These are phyloP conservation scores for Beauveria rudraprayagi DNA, from an alignment of 2,329 filamentous ascomycete genomes.

Conservation along the genomic window DNA sequence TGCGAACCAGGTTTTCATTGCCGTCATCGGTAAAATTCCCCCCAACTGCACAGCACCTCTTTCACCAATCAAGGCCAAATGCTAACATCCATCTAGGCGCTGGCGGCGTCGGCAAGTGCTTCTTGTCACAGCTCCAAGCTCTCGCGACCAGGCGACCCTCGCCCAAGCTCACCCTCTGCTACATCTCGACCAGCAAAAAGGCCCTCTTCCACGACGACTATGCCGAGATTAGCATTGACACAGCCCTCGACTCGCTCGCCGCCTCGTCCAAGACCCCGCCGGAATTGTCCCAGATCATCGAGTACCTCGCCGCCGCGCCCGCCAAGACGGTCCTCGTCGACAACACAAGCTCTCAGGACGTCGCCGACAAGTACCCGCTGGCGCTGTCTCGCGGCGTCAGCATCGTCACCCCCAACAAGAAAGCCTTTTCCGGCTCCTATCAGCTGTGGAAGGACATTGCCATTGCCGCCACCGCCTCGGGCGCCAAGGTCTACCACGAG, in stretches of 20 bases:
- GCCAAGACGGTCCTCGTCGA: conserved; percentile 79
- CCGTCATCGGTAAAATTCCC: conserved; percentile 38
- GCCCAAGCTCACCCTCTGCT: conserved; percentile 67
- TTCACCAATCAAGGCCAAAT: neutral
- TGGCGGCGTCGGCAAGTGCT: conserved; percentile 87
- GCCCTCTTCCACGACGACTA: conserved; percentile 70
- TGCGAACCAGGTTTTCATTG: conserved; percentile 42
- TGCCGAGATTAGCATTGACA: conserved; percentile 54
- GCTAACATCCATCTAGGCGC: conserved; percentile 51
- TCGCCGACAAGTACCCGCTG: conserved; percentile 74
- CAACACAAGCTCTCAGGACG: conserved; percentile 85
- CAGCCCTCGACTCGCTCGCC: conserved; percentile 54
- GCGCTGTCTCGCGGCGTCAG: conserved; percentile 77
- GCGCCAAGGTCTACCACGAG: conserved; percentile 88
- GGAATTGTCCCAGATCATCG: conserved; percentile 60
- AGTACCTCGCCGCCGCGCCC: conserved; percentile 71
- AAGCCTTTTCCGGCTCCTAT: conserved; percentile 80
- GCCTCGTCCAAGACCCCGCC: conserved; percentile 58
- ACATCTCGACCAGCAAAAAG: conserved; percentile 79
- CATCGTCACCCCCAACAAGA: conserved; percentile 97
- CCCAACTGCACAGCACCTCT: neutral
- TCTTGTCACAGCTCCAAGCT: conserved; percentile 70
- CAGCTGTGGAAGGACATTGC: conserved; percentile 86
- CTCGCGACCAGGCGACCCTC: conserved; percentile 59
- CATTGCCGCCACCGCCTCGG: conserved; percentile 56